phyloP scores from a whole-genome alignment of 2,329 filamentous ascomycete genomes.

The Colletotrichum sp. region DNA sequence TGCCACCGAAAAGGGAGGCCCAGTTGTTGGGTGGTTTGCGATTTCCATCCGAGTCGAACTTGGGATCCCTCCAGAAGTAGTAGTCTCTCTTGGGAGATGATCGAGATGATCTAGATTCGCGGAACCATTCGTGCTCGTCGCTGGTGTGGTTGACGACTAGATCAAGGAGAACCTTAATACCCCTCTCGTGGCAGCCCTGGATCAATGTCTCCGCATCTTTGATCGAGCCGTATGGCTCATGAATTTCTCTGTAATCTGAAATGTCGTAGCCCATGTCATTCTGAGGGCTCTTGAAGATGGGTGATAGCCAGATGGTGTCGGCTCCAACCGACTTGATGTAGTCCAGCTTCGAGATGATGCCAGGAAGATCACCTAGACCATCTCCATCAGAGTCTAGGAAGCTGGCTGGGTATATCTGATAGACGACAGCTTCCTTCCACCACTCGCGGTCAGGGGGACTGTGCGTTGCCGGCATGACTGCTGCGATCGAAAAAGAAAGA shows the following conservation, averaged over 20 bases:
- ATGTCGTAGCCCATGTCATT: constrained; percentile 72
- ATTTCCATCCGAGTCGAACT: constrained; percentile 36
- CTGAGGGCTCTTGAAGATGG: constrained; percentile 46
- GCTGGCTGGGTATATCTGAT: constrained; percentile 58
- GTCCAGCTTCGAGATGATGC: constrained; percentile 29
- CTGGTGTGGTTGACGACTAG: constrained; percentile 36
- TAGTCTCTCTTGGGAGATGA: constrained; percentile 57
- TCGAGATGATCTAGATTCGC: constrained; percentile 55
- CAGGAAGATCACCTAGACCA: constrained; percentile 26
- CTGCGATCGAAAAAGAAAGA: not conserved
- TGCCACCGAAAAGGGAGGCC: constrained; percentile 42
- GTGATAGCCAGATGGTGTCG: constrained; percentile 27
- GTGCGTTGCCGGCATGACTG: not conserved
- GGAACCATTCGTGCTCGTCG: constrained; percentile 59
- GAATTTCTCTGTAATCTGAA: constrained; percentile 54
- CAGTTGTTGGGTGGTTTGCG: constrained; percentile 49
- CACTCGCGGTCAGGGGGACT: constrained; percentile 31
- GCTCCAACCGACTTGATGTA: constrained; percentile 28
- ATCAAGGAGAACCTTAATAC: constrained; percentile 28
- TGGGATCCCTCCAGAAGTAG: constrained; percentile 59
- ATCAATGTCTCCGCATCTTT: constrained; percentile 69
- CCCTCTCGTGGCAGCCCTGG: constrained; percentile 54
- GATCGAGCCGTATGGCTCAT: constrained; percentile 64
- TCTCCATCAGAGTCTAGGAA: constrained; percentile 27
- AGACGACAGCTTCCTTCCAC: constrained; percentile 61